These are phyloP conservation scores for Lactarius indigo DNA, from an alignment of 768 basidiomycete species.

Conservation along the genomic window DNA sequence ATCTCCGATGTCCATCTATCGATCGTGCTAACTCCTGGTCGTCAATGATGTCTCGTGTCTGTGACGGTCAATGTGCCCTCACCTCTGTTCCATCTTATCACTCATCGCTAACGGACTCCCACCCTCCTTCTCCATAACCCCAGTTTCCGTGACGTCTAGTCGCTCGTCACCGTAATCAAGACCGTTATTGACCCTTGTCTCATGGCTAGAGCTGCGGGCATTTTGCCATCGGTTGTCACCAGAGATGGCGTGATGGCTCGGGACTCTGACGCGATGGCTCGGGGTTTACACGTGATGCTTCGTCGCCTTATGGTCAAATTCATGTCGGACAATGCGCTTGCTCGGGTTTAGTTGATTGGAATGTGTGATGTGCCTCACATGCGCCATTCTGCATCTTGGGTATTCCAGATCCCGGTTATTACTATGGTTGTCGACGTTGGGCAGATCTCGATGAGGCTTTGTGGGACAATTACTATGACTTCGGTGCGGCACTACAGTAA, in stretches of 20 bases:
- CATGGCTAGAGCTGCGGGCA: neutral
- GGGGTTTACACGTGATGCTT: conserved; percentile 19
- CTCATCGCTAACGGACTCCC: neutral
- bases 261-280: conserved; percentile 21
- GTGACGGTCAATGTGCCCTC: neutral
- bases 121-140: neutral
- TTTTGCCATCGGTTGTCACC: neutral
- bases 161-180: neutral
- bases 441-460: neutral
- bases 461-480: neutral
- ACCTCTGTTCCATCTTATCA: neutral
- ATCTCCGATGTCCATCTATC: neutral
- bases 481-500: neutral
- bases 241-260: conserved; percentile 24
- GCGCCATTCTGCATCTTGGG: neutral
- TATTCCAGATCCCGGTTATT: neutral
- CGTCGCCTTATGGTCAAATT: neutral
- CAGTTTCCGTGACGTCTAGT: neutral
- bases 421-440: neutral
- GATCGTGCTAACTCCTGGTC: neutral
- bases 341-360: neutral
- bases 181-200: neutral
- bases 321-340: neutral
- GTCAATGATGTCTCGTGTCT: neutral
- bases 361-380: neutral